Conservation (phyloP, 768 basidiomycete genomes). For the Saitozyma podzolica region DNA sequence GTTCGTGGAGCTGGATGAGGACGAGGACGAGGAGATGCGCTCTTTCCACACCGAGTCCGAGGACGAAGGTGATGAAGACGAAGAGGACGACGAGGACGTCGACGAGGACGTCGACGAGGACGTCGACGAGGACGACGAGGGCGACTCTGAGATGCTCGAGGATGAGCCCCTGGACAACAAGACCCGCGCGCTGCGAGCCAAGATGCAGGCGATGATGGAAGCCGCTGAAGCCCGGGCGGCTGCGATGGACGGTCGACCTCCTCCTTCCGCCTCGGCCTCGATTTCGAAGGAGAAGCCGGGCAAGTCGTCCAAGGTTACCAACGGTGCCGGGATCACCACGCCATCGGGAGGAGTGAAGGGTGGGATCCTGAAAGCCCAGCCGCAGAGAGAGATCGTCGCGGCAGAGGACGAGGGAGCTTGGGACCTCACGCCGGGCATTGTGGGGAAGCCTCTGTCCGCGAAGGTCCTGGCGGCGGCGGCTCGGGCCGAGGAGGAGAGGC, state of each 20-base stretch:
- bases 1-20: constrained; percentile 6
- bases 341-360: neutral
- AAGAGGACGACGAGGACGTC: constrained; percentile 5
- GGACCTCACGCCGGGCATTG: constrained; percentile 10
- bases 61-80: constrained; percentile 9
- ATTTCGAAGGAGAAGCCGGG: constrained; percentile 2
- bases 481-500: constrained; percentile 10
- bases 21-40: constrained; percentile 8
- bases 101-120: constrained; percentile 6
- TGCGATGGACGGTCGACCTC: neutral
- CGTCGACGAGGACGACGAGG: constrained; percentile 16
- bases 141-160: constrained; percentile 20
- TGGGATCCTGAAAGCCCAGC: neutral
- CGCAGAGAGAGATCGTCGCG: neutral
- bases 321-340: neutral
- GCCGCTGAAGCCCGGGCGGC: constrained; percentile 23
- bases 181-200: constrained; percentile 7
- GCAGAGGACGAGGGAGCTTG: constrained; percentile 17
- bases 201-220: constrained; percentile 31
- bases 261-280: neutral
- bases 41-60: constrained; percentile 6
- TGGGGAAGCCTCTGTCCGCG: constrained; percentile 9
- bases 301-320: constrained; percentile 6
- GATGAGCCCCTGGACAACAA: constrained; percentile 16
- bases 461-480: constrained; percentile 18